Evolutionary conservation across 495 filamentous ascomycete genomes (phyloP).

Genomic region (Aspergillus sclerotioniger): DNA sequence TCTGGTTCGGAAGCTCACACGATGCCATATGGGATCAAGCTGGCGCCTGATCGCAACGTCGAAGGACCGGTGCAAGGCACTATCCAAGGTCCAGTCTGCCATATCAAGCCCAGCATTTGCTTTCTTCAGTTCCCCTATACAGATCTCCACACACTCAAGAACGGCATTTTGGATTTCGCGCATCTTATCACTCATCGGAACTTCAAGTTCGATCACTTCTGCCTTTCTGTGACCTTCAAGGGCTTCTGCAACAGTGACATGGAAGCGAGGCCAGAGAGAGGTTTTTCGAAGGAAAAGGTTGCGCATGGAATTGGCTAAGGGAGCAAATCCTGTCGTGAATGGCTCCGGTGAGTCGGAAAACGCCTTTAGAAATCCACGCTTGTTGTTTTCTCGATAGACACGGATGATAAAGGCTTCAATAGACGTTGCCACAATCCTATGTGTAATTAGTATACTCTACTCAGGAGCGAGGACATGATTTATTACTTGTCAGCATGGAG

Average conservation of each 20-base stretch:
- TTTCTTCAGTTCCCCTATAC: constrained; percentile 88
- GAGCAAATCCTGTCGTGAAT: constrained; percentile 86
- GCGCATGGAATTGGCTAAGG: constrained; percentile 84
- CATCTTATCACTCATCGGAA: constrained; percentile 97
- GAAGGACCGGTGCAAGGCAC: constrained; percentile 88
- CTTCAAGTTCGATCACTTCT: constrained; percentile 93
- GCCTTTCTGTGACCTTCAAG: constrained; percentile 90
- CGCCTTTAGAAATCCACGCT: constrained; percentile 88
- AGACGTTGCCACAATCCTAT: constrained; percentile 77
- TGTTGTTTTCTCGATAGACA: constrained; percentile 91
- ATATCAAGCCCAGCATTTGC: constrained; percentile 85
- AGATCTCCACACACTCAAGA: constrained; percentile 93
- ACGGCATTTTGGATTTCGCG: constrained; percentile 88
- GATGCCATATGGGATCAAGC: constrained; percentile 94
- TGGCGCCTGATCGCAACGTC: constrained; percentile 86
- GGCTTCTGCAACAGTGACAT: constrained; percentile 81
- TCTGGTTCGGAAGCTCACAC: constrained; percentile 89
- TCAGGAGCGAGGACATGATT: neutral
- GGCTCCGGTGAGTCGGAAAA: constrained; percentile 95
- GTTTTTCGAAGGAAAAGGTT: constrained; percentile 89
- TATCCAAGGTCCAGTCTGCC: constrained; percentile 97
- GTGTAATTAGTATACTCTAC: constrained; percentile 11
- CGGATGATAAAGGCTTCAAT: constrained; percentile 93
- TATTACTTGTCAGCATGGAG: constrained; percentile 77
- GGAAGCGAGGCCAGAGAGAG: constrained; percentile 93